Conservation (phyloP, 345 rosid species). For the Gossypium stocksii region DNA sequence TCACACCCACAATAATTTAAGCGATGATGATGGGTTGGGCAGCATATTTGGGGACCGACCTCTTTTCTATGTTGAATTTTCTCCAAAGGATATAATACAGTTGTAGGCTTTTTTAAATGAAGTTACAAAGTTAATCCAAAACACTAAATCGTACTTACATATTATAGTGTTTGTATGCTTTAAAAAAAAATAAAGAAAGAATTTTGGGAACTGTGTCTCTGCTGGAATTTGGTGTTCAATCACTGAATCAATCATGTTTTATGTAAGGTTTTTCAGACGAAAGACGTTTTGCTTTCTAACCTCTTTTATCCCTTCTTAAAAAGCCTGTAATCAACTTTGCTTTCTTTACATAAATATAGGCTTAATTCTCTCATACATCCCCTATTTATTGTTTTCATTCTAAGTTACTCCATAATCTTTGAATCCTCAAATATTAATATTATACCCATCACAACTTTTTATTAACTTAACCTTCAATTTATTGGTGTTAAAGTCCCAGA, state of each 20-base stretch:
- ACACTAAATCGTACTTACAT: neutral
- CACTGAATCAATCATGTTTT: slow-evolving; percentile 29
- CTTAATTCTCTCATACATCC: no score
- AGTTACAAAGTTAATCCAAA: neutral
- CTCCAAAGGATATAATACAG: no score
- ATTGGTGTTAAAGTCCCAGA: no score
- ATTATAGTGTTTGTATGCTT: neutral
- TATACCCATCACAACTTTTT: no score
- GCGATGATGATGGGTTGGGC: slow-evolving; percentile 30
- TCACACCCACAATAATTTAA: slow-evolving; percentile 13
- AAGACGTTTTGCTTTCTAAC: slow-evolving; percentile 28
- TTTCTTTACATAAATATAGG: neutral
- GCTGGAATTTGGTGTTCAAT: slow-evolving; percentile 24
- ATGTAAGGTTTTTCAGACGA: slow-evolving; percentile 22
- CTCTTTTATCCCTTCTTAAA: slow-evolving; percentile 29
- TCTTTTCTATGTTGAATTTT: neutral
- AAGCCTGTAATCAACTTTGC: slow-evolving; percentile 31
- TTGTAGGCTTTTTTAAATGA: neutral
- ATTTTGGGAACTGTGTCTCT: slow-evolving; percentile 23
- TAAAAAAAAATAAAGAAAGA: neutral
- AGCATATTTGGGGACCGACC: slow-evolving; percentile 24
- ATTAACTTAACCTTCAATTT: no score
- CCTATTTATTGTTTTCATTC: no score
- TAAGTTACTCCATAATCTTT: no score
- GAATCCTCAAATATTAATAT: no score